Evolutionary conservation across 495 filamentous ascomycete species (phyloP).

Genomic region (Glutinoglossum americanum): DNA sequence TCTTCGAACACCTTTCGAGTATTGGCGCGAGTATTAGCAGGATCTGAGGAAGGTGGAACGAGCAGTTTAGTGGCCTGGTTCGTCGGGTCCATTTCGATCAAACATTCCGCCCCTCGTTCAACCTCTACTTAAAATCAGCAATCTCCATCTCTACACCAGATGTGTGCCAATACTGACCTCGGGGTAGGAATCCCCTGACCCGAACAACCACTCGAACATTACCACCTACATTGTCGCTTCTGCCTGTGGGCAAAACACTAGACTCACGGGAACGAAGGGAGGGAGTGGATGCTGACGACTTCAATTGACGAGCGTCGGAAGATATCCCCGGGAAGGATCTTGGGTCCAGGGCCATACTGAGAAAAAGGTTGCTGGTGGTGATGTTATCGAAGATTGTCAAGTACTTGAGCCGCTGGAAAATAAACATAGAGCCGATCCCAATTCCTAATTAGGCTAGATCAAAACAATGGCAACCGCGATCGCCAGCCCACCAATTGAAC

Average conservation of each 20-base stretch:
- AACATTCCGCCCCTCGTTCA: conserved; percentile 56
- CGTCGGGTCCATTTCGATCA: conserved; percentile 73
- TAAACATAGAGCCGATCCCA: not conserved
- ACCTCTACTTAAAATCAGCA: conserved; percentile 33
- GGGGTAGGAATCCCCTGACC: conserved; percentile 66
- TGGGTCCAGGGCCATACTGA: conserved; percentile 35
- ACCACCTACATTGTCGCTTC: conserved; percentile 33
- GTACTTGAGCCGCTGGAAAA: conserved; percentile 22
- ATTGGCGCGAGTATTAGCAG: conserved; percentile 43
- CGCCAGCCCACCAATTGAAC: not conserved
- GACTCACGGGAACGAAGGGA: conserved; percentile 56
- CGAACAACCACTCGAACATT: conserved; percentile 92
- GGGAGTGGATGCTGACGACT: conserved; percentile 31
- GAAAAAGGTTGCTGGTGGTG: conserved; percentile 7
- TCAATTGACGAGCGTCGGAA: conserved; percentile 20
- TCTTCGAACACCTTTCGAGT: conserved; percentile 63
- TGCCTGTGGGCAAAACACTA: conserved; percentile 20
- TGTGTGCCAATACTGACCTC: conserved; percentile 29
- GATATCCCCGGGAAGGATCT: conserved; percentile 30
- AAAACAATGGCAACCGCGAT: not conserved
- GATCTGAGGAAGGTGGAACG: conserved; percentile 37
- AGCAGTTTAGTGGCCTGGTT: conserved; percentile 66
- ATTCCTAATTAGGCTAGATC: not conserved
- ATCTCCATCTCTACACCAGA: not conserved
- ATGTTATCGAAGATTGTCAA: conserved; percentile 14